phyloP scores from a whole-genome alignment of 257 asterid species.

The Anisodus acutangulus region DNA sequence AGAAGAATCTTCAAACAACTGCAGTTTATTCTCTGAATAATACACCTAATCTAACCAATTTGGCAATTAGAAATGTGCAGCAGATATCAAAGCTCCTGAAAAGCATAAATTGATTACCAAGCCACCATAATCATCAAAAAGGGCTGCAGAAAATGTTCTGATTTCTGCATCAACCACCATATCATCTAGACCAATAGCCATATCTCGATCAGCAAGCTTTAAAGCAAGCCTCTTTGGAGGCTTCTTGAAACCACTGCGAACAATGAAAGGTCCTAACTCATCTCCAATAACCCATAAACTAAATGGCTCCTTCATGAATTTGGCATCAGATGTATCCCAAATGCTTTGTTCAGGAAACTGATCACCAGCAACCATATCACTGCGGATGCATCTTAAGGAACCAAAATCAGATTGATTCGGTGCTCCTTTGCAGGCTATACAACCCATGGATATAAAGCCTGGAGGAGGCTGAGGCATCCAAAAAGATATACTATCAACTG shows the following conservation, averaged over 20 bases:
- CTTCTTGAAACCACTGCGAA: conserved; percentile 71
- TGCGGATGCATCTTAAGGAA: conserved; percentile 87
- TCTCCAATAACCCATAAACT: conserved; percentile 83
- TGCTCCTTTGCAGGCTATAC: conserved; percentile 77
- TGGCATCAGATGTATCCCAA: conserved; percentile 91
- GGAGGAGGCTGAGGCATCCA: conserved; percentile 99
- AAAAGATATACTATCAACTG: conserved; percentile 70
- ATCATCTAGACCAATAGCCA: conserved; percentile 68
- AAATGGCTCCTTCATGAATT: conserved; percentile 64
- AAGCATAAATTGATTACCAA: conserved; percentile 54
- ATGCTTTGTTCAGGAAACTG: conserved; percentile 76
- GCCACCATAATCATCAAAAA: conserved; percentile 96
- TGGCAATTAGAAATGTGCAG: conserved; percentile 3
- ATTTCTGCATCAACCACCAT: conserved; percentile 78
- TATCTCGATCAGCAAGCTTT: conserved; percentile 71
- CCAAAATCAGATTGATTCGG: conserved; percentile 78
- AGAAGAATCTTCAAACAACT: neutral
- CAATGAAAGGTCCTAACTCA: conserved; percentile 82
- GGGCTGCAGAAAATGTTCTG: conserved; percentile 87
- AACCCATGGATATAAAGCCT: conserved; percentile 88
- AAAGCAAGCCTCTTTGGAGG: conserved; percentile 93
- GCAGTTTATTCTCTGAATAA: neutral
- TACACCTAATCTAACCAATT: conserved; percentile 21
- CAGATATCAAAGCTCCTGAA: conserved; percentile 7
- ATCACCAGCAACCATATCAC: conserved; percentile 80